phyloP scores from a whole-genome alignment of 495 filamentous ascomycete species.

The Penicillium egyptiacum region DNA sequence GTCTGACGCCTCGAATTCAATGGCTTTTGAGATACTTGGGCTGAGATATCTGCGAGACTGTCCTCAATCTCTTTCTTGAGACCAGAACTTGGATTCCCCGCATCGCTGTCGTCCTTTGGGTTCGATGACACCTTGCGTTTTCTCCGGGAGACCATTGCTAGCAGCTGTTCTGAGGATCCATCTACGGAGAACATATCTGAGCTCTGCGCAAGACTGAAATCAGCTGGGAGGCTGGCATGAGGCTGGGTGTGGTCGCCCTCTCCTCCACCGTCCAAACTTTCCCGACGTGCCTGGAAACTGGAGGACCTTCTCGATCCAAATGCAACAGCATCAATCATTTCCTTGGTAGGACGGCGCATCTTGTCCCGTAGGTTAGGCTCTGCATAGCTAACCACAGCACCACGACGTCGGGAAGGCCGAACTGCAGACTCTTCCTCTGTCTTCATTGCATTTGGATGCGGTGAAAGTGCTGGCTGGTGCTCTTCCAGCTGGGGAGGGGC shows the following conservation, averaged over 20 bases:
- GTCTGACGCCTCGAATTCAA: conserved; percentile 25
- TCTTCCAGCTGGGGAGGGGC: conserved; percentile 16
- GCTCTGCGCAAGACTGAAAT: conserved; percentile 12
- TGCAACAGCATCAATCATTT: conserved; percentile 68
- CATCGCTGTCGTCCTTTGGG: conserved; percentile 11
- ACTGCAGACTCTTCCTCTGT: conserved; percentile 31
- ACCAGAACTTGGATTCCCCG: not conserved
- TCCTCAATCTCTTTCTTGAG: conserved; percentile 8
- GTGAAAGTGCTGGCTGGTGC: conserved; percentile 9
- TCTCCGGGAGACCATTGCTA: conserved; percentile 29
- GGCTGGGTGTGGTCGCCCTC: conserved; percentile 9
- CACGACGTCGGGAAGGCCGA: conserved; percentile 63
- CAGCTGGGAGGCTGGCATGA: conserved; percentile 4
- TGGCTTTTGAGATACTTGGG: conserved; percentile 14
- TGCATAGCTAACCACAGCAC: conserved; percentile 74
- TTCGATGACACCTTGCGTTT: conserved; percentile 35
- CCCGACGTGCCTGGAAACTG: conserved; percentile 23
- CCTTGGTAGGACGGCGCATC: conserved; percentile 79
- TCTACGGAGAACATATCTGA: conserved; percentile 9
- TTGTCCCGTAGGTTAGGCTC: conserved; percentile 83
- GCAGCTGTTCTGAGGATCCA: conserved; percentile 11
- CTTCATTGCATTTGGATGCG: conserved; percentile 7
- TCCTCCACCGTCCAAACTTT: conserved; percentile 27
- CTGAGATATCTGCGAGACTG: conserved; percentile 9
- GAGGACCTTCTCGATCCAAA: conserved; percentile 45